phyloP scores from a whole-genome alignment of 495 filamentous ascomycete genomes.

The Penicillium herquei region DNA sequence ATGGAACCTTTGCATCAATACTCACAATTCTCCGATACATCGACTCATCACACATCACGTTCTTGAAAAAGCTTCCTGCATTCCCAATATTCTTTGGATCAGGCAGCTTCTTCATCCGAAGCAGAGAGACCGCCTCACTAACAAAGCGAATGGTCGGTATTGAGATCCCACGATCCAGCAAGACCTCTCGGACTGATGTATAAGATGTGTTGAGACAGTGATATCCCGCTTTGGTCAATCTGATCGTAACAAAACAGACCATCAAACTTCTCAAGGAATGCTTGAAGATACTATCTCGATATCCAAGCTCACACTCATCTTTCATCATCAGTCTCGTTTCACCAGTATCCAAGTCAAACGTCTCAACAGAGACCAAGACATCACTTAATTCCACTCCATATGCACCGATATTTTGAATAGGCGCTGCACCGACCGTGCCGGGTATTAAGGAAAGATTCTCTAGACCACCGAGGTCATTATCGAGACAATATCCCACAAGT shows the following conservation, averaged over 20 bases:
- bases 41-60: neutral
- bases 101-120: neutral
- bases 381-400: slow-evolving; percentile 1
- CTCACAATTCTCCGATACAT: neutral
- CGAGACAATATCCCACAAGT: neutral
- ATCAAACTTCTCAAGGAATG: neutral
- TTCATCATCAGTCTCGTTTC: neutral
- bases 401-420: slow-evolving; percentile 3
- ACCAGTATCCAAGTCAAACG: neutral
- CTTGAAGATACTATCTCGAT: neutral
- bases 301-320: neutral
- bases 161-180: neutral
- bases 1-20: neutral
- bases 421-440: neutral
- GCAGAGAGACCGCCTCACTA: neutral
- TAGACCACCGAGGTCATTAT: neutral
- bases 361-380: neutral
- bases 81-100: neutral
- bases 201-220: neutral
- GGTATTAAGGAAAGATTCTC: neutral
- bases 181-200: neutral
- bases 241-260: neutral
- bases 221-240: neutral
- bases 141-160: neutral
- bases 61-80: neutral